Evolutionary conservation across 768 basidiomycete genomes (phyloP), one percentile per base, ranked within the genome.

Genomic region (Russula olivacea): DNA sequence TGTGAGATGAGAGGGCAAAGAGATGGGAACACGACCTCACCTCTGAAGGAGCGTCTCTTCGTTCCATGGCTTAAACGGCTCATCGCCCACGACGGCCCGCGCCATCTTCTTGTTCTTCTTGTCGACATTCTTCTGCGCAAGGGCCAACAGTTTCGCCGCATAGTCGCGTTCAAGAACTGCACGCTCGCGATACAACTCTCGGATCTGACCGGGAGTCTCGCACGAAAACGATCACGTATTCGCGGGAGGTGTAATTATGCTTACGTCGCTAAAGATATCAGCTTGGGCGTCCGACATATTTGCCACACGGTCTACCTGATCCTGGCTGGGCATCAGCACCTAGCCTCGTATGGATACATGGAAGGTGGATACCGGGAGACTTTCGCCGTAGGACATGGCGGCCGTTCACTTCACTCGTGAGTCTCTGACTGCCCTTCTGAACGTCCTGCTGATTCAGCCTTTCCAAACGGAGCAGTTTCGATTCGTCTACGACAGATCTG

Each of bases 81-180:
- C 84, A 28, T 79, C 79, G 40, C 90, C 91, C 11, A 91, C 72
- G 9, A 88, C 81, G 25, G 87, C 74, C 10, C 74, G 69, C 0
- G 76, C 69, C 61, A 81, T 81, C 60, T 78, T 78, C 73, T 82
- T 89, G 50, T 73, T 74, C 73, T 87, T 89, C 80, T 84, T 89
- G 49, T 93, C 91, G 11, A 77, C 74, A 1, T 85, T 84, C 70
- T 85, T 91, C 72, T 81, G 85, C 9, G 79, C 79, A 36, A 93
- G 72, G 17, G 77, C 72, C 69, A 87, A 85, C 11, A 93, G 77
- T 71, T 88, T 91, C 28, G 74, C 71, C 0, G 89, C 88, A 71
- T 91, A 93, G 71, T 93, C 91, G 56, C 86, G 83, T 72, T 93
- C 91, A 12, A 93, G 75, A 8, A 77, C 79, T 11, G 76, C 83